Percentiles rank a stretch among this genome's conserved stretches.
Conservation (phyloP, 805 yeast species). For the Yarrowia keelungensis region DNA sequence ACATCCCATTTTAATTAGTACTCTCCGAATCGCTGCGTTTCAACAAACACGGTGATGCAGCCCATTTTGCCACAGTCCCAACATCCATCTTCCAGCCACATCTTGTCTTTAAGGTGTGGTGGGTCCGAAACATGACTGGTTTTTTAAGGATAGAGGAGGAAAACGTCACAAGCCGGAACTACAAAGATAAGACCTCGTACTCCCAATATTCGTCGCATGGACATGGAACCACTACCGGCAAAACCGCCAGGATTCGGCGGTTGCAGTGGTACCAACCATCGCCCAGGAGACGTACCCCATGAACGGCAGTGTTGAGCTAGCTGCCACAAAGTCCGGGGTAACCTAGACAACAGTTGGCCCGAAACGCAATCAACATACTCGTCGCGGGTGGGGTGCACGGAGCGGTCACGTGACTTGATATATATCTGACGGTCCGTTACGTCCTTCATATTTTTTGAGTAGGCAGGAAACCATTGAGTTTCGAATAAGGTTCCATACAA, state of each 20-base stretch:
- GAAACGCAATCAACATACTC: not conserved
- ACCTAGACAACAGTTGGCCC: slow-evolving; percentile 1
- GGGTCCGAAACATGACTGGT: not conserved
- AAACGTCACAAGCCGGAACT: not conserved
- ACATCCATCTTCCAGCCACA: slow-evolving; percentile 19
- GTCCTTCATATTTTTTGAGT: too few species aligned
- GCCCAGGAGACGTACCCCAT: not conserved
- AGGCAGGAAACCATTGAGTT: too few species aligned
- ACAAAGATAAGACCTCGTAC: not conserved
- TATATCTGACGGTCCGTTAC: too few species aligned
- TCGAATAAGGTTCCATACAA: not conserved
- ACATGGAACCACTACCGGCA: not conserved
- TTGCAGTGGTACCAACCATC: not conserved
- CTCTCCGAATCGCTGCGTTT: not conserved
- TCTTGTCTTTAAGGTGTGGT: not conserved
- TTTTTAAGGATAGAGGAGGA: not conserved
- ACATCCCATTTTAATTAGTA: not conserved
- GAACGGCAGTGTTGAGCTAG: too few species aligned
- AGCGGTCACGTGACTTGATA: too few species aligned
- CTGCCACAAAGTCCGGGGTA: not conserved
- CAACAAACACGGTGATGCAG: not conserved
- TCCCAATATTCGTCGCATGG: not conserved
- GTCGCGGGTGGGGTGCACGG: too few species aligned
- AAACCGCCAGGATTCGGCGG: not conserved
- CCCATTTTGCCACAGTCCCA: slow-evolving; percentile 23